phyloP scores from a whole-genome alignment of 2,329 filamentous ascomycete species.

The Colletotrichum sansevieriae region DNA sequence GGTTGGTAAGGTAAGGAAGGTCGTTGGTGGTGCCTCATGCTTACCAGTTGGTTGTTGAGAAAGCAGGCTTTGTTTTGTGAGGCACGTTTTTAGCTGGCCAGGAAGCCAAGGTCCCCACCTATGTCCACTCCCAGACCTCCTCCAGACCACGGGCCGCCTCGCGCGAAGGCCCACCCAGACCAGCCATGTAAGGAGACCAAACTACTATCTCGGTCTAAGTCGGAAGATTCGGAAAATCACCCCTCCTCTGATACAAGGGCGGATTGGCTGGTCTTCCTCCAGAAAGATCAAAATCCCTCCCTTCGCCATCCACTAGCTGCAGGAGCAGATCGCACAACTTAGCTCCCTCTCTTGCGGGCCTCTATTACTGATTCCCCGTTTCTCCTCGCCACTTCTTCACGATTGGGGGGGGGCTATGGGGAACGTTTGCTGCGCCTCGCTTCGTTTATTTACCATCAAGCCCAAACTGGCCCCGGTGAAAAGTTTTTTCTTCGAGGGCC shows the following conservation, averaged over 20 bases:
- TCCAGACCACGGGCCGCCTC: slow-evolving; percentile 23
- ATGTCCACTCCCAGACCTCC: slow-evolving; percentile 2
- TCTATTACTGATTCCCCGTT: too few species aligned
- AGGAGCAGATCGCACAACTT: too few species aligned
- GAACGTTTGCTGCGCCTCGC: background rate
- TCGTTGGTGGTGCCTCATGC: background rate
- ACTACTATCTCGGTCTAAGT: background rate
- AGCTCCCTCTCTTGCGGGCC: too few species aligned
- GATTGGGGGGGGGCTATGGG: background rate
- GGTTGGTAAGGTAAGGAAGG: slow-evolving; percentile 4
- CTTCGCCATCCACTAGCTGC: background rate
- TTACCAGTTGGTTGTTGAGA: slow-evolving; percentile 1
- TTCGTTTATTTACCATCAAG: background rate
- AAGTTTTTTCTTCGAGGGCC: background rate
- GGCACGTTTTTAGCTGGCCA: background rate
- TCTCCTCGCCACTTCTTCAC: background rate
- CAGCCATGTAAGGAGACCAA: slow-evolving; percentile 5
- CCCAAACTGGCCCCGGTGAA: background rate
- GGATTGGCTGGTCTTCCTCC: background rate
- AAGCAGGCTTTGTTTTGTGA: background rate
- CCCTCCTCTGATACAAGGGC: background rate
- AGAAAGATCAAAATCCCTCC: background rate
- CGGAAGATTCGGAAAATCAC: background rate
- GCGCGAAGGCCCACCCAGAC: slow-evolving; percentile 8
- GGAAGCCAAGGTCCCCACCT: background rate